Conservation (phyloP, 768 basidiomycete genomes). For the Boletus tylopilopsis region DNA sequence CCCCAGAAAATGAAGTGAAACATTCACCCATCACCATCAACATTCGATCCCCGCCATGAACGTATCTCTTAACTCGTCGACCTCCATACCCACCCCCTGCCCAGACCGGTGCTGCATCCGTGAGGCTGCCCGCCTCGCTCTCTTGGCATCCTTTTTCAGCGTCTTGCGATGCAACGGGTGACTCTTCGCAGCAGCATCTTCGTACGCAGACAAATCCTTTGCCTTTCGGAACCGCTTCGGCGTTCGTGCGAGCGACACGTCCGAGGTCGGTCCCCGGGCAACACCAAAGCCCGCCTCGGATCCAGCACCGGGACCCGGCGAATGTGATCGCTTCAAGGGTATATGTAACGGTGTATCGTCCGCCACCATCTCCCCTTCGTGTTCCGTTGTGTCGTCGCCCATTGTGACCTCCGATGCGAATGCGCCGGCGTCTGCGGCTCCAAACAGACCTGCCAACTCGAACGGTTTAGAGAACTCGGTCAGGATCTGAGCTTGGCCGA, state of each 20-base stretch:
- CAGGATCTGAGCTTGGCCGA: conserved; percentile 80
- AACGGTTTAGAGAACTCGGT: conserved; percentile 72
- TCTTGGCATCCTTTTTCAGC: conserved; percentile 64
- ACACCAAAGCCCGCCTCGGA: not conserved
- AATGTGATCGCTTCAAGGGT: conserved; percentile 26
- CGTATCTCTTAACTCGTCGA: conserved; percentile 18
- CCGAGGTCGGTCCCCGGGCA: not conserved
- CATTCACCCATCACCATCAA: not conserved
- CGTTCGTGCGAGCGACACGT: conserved; percentile 12
- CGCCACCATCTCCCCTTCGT: conserved; percentile 36
- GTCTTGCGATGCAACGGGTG: conserved; percentile 52
- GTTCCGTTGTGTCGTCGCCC: conserved; percentile 38
- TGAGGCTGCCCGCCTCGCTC: conserved; percentile 50
- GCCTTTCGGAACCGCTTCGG: conserved; percentile 61
- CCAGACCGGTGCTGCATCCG: conserved; percentile 12
- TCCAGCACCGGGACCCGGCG: conserved; percentile 2
- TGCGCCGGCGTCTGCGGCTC: conserved; percentile 76
- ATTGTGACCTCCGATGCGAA: conserved; percentile 46
- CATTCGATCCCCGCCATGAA: conserved; percentile 21
- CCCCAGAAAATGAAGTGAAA: not conserved
- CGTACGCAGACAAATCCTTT: conserved; percentile 51
- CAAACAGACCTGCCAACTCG: conserved; percentile 75
- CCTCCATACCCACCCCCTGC: conserved; percentile 28
- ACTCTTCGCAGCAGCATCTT: conserved; percentile 41
- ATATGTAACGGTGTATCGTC: conserved; percentile 35